A percentile compares a stretch with the other conserved stretches of the same genome.
phyloP scores from a whole-genome alignment of 2,329 filamentous ascomycete species.

The Aureobasidium sp. region DNA sequence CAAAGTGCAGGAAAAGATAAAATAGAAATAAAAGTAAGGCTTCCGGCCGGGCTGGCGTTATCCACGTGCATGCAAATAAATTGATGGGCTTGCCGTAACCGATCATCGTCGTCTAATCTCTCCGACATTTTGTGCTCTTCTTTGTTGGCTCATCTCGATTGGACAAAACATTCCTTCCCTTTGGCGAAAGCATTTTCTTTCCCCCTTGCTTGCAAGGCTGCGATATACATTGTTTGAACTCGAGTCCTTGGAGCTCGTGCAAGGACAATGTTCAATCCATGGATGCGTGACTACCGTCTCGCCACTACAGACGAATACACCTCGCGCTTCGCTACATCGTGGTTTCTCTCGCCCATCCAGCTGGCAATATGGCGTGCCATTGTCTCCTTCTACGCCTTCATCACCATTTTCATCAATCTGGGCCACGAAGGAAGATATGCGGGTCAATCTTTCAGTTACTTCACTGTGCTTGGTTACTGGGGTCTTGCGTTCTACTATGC shows the following conservation, averaged over 20 bases:
- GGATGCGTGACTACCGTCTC: slow-evolving; percentile 1
- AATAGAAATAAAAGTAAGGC: not conserved
- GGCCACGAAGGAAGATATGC: slow-evolving; percentile 53
- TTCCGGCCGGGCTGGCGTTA: not conserved
- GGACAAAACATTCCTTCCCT: not conserved
- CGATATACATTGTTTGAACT: not conserved
- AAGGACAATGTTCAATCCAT: not conserved
- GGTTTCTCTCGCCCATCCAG: slow-evolving; percentile 61
- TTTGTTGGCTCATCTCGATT: not conserved
- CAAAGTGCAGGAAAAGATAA: too few relatives aligned
- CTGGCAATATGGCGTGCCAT: slow-evolving; percentile 53
- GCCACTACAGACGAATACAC: slow-evolving; percentile 19
- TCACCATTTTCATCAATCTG: slow-evolving; percentile 62
- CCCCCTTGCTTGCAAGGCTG: slow-evolving; percentile 1
- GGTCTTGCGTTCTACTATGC: slow-evolving; percentile 73
- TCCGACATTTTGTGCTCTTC: not conserved
- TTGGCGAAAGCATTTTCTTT: not conserved
- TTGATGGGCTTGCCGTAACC: slow-evolving; percentile 4
- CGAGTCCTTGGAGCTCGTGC: not conserved
- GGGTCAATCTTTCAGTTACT: slow-evolving; percentile 64
- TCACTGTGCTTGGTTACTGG: slow-evolving; percentile 78
- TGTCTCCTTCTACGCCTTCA: slow-evolving; percentile 58
- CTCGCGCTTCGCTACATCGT: slow-evolving; percentile 67
- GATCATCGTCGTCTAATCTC: slow-evolving; percentile 7
- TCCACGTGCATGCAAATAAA: not conserved